These are phyloP conservation scores for Fusarium secorum DNA, from an alignment of 2,329 filamentous ascomycete species.

Conservation along the genomic window DNA sequence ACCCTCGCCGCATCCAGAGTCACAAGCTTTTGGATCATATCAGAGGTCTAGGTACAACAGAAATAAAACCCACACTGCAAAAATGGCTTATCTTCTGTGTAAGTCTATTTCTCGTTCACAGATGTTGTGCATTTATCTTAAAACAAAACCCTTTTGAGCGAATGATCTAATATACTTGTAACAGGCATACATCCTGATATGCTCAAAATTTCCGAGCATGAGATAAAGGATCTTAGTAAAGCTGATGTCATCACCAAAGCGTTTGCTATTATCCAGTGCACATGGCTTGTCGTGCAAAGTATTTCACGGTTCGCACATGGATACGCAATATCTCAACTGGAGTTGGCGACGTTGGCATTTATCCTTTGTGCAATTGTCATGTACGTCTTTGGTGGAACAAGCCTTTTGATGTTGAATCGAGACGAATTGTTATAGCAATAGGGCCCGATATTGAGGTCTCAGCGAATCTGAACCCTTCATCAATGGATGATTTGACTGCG, in stretches of 20 bases:
- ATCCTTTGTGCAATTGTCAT: neutral
- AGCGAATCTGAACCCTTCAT: accelerated
- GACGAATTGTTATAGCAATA: accelerated
- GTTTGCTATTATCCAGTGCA: neutral
- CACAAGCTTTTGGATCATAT: no score
- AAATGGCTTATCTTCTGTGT: no score
- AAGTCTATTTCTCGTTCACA: no score
- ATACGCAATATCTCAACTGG: neutral
- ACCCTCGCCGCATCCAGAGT: no score
- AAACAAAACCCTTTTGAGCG: no score
- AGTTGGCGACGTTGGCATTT: neutral
- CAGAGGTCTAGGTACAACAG: no score
- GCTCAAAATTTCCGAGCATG: neutral
- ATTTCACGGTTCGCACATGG: accelerated
- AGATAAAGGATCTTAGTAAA: neutral
- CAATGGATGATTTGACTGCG: neutral
- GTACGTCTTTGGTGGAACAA: neutral
- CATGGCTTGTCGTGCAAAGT: neutral
- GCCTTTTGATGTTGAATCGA: neutral
- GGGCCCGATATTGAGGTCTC: no score
- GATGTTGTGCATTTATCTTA: neutral
- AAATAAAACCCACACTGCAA: no score
- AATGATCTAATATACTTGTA: no score
- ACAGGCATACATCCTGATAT: accelerated
- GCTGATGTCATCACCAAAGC: neutral